Conservation (phyloP, 257 asterid species). For the Solanum etuberosum region DNA sequence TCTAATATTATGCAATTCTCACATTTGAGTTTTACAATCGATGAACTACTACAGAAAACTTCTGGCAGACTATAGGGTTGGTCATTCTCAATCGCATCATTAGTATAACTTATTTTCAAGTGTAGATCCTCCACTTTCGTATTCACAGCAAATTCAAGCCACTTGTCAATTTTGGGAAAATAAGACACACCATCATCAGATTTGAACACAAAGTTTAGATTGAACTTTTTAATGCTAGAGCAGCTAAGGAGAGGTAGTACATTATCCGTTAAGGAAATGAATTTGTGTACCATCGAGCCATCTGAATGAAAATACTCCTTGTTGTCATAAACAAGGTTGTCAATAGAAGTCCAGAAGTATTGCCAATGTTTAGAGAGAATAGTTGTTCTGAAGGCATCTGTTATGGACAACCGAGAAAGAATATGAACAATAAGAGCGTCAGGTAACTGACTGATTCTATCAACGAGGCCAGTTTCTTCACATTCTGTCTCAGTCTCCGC, state of each 20-base stretch:
- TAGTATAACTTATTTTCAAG: too few relatives aligned
- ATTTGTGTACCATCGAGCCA: background rate
- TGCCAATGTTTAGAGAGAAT: background rate
- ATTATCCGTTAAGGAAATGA: background rate
- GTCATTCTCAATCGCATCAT: background rate
- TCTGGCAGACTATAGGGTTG: background rate
- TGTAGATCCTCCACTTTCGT: background rate
- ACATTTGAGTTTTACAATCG: background rate
- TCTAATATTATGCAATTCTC: background rate
- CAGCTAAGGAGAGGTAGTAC: background rate
- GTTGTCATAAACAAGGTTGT: background rate
- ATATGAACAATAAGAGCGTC: background rate
- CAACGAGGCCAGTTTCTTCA: background rate
- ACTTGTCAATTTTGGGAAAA: too few relatives aligned
- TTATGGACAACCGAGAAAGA: background rate
- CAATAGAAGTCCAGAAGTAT: background rate
- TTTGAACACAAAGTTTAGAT: too few relatives aligned
- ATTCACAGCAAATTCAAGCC: too few relatives aligned
- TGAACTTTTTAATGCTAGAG: background rate
- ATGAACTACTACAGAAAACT: background rate
- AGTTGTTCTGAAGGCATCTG: background rate
- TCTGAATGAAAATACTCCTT: background rate
- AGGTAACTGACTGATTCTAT: background rate
- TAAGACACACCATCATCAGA: too few relatives aligned
- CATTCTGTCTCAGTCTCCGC: background rate